Conservation (phyloP, 2,329 filamentous ascomycete genomes). For the Calonectria naviculata region DNA sequence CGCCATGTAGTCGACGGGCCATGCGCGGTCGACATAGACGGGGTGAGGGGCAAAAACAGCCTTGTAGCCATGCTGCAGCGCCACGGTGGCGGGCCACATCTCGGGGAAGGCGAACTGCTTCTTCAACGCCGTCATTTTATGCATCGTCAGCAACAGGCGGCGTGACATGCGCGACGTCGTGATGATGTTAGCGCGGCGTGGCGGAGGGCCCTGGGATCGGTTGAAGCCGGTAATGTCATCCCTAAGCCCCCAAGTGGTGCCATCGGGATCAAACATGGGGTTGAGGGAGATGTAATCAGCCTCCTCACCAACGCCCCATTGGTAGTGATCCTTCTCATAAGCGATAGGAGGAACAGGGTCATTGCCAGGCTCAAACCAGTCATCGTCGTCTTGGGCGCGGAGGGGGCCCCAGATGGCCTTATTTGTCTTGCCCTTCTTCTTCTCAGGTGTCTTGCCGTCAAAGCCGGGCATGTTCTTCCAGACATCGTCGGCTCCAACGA, state of each 20-base stretch:
- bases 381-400: constrained; percentile 73
- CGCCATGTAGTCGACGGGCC: constrained; percentile 84
- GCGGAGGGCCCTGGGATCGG: constrained; percentile 65
- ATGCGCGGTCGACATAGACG: constrained; percentile 86
- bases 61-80: constrained; percentile 92
- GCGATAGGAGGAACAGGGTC: constrained; percentile 77
- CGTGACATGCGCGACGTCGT: constrained; percentile 87
- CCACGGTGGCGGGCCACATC: constrained; percentile 93
- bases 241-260: constrained; percentile 84
- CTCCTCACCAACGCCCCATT: constrained; percentile 90
- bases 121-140: constrained; percentile 85
- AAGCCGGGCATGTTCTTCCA: constrained; percentile 66
- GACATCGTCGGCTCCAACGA: constrained; percentile 72
- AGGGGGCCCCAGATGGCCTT: constrained; percentile 87
- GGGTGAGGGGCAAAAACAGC: constrained; percentile 92
- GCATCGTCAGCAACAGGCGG: constrained; percentile 86
- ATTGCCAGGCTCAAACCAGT: constrained; percentile 79
- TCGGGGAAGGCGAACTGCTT: constrained; percentile 94
- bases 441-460: constrained; percentile 50
- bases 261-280: constrained; percentile 89
- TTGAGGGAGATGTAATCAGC: constrained; percentile 93
- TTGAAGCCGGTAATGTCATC: constrained; percentile 91
- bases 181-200: constrained; percentile 88
- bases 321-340: constrained; percentile 83
- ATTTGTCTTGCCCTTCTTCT: constrained; percentile 54